phyloP scores from a whole-genome alignment of 176 grass and related monocot species.

The Cenchrus fungigraminus region DNA sequence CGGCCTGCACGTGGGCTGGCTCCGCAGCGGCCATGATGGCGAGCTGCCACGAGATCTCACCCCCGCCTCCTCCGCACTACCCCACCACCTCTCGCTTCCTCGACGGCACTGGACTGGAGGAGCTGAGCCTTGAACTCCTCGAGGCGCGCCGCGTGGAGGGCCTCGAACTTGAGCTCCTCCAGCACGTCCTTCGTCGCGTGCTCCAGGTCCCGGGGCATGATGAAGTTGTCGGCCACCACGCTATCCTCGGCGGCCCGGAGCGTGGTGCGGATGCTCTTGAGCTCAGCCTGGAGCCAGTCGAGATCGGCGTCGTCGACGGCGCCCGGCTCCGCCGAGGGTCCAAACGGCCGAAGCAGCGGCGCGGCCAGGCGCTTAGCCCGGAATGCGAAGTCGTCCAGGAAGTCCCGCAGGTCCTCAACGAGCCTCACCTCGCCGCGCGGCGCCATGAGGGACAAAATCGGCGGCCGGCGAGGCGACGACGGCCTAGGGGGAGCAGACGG shows the following conservation, averaged over 20 bases:
- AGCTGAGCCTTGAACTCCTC: constrained; percentile 41
- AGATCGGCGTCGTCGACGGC: constrained; percentile 11
- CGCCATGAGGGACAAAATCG: not conserved
- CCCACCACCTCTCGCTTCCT: constrained; percentile 31
- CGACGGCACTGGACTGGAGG: constrained; percentile 3
- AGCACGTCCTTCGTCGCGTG: constrained; percentile 42
- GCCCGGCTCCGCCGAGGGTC: not conserved
- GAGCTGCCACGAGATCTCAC: too few relatives aligned
- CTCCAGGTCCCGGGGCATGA: constrained; percentile 39
- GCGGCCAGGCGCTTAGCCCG: constrained; percentile 14
- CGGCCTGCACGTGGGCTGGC: too few relatives aligned
- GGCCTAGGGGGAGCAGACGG: too few relatives aligned
- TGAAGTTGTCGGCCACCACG: constrained; percentile 24
- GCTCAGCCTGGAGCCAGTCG: constrained; percentile 27
- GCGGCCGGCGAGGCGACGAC: too few relatives aligned
- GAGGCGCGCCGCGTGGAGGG: constrained; percentile 33
- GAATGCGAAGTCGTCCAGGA: constrained; percentile 35
- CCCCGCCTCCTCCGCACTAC: too few relatives aligned
- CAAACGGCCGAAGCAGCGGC: constrained; percentile 26
- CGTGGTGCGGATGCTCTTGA: constrained; percentile 34
- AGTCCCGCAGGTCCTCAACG: constrained; percentile 11
- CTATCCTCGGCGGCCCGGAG: constrained; percentile 39
- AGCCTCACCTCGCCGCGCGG: not conserved
- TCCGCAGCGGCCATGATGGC: too few relatives aligned
- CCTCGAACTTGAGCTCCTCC: constrained; percentile 48